phyloP scores from a whole-genome alignment of 768 basidiomycete species.

The Boletus huronensis region DNA sequence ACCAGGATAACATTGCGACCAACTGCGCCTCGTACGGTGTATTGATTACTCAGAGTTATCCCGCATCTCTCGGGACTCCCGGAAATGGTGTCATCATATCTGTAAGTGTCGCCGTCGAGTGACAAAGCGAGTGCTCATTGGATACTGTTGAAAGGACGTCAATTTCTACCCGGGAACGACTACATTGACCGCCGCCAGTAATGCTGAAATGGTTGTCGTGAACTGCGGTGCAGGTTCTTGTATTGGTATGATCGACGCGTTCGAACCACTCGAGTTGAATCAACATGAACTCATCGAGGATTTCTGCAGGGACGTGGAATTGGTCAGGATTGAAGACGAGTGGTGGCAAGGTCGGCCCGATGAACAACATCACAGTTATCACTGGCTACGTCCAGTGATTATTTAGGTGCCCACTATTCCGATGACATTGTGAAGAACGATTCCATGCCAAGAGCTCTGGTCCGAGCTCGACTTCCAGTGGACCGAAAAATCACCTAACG shows the following conservation, averaged over 20 bases:
- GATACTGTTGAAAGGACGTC: conserved; percentile 36
- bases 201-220: conserved; percentile 49
- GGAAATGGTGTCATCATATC: conserved; percentile 52
- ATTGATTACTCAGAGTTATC: conserved; percentile 62
- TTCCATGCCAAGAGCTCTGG: background rate
- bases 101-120: conserved; percentile 29
- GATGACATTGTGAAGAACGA: background rate
- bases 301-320: conserved; percentile 35
- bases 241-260: conserved; percentile 33
- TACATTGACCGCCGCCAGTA: conserved; percentile 41
- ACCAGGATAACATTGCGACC: conserved; percentile 49
- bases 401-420: background rate
- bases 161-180: conserved; percentile 46
- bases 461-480: background rate
- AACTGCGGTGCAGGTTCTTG: conserved; percentile 55
- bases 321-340: conserved; percentile 46
- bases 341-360: conserved; percentile 41
- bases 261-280: background rate
- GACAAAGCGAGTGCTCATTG: background rate
- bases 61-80: conserved; percentile 49
- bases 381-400: conserved; percentile 31
- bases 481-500: background rate
- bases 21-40: conserved; percentile 50
- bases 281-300: background rate
- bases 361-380: conserved; percentile 36